Conservation (phyloP, 2,329 filamentous ascomycete genomes). For the Cyphellophora europaea region DNA sequence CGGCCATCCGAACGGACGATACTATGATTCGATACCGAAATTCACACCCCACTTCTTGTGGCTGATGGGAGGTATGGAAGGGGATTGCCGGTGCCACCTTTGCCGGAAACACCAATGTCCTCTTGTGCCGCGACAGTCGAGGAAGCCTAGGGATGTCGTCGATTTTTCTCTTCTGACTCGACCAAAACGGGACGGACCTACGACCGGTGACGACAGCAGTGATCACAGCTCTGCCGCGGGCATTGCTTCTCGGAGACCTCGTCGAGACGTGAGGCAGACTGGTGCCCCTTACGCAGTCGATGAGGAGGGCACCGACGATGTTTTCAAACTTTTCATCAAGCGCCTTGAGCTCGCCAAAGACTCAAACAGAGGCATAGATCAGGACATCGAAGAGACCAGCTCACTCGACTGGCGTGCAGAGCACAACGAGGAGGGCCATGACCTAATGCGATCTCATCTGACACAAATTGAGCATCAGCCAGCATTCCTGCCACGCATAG, state of each 20-base stretch:
- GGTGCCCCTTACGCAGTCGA: constrained; percentile 24
- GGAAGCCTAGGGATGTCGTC: constrained; percentile 7
- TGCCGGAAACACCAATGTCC: constrained; percentile 25
- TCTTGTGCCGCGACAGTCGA: constrained; percentile 4
- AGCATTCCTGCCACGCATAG: constrained; percentile 43
- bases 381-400: constrained; percentile 37
- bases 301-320: constrained; percentile 45
- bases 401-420: constrained; percentile 51
- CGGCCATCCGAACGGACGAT: constrained; percentile 43
- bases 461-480: constrained; percentile 33
- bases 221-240: constrained; percentile 5
- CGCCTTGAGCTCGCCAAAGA: constrained; percentile 30
- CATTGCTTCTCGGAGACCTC: constrained; percentile 9
- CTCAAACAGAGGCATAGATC: constrained; percentile 28
- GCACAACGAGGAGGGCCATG: constrained; percentile 14
- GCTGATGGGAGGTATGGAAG: constrained; percentile 40
- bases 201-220: constrained; percentile 3
- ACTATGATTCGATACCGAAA: constrained; percentile 44
- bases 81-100: constrained; percentile 41
- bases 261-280: constrained; percentile 13
- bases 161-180: not conserved
- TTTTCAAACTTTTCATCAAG: constrained; percentile 41
- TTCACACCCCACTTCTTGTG: constrained; percentile 50
- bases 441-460: constrained; percentile 30
- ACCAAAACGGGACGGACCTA: constrained; percentile 1